A percentile compares a stretch with the other conserved stretches of the same genome.
Evolutionary conservation across 2,329 filamentous ascomycete genomes (phyloP).

Genomic region (Nemania sp.): DNA sequence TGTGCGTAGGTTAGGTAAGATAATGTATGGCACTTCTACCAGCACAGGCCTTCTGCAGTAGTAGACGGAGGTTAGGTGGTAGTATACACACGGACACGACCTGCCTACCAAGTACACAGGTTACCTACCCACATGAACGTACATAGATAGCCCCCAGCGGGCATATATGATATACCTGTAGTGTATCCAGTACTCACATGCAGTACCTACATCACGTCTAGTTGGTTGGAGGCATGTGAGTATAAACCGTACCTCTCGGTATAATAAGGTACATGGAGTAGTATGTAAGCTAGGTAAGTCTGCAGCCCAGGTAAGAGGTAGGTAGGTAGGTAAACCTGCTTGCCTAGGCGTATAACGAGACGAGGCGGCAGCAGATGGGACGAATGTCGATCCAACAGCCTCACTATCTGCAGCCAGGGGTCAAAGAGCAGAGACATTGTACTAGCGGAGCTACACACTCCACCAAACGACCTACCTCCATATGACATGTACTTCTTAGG

Average conservation of each 20-base stretch:
- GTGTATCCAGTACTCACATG: background rate
- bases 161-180: background rate
- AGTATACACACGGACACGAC: too few species aligned
- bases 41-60: background rate
- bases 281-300: too few species aligned
- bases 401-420: constrained; percentile 25
- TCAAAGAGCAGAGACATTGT: background rate
- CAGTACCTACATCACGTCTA: too few species aligned
- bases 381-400: constrained; percentile 26
- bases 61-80: background rate
- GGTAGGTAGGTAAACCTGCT: too few species aligned
- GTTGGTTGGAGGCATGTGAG: background rate
- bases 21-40: constrained; percentile 17
- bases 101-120: too few species aligned
- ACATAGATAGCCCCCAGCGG: too few species aligned
- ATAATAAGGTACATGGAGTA: too few species aligned
- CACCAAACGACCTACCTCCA: too few species aligned
- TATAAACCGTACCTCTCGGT: too few species aligned
- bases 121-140: too few species aligned
- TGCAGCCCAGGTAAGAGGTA: too few species aligned
- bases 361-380: constrained; percentile 21
- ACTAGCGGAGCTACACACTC: background rate
- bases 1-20: background rate
- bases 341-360: constrained; percentile 4
- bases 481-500: too few species aligned